Percentiles rank a stretch among this genome's conserved stretches.
Conservation (phyloP, 2,329 filamentous ascomycete genomes). For the Calcarisporium arbuscula region DNA sequence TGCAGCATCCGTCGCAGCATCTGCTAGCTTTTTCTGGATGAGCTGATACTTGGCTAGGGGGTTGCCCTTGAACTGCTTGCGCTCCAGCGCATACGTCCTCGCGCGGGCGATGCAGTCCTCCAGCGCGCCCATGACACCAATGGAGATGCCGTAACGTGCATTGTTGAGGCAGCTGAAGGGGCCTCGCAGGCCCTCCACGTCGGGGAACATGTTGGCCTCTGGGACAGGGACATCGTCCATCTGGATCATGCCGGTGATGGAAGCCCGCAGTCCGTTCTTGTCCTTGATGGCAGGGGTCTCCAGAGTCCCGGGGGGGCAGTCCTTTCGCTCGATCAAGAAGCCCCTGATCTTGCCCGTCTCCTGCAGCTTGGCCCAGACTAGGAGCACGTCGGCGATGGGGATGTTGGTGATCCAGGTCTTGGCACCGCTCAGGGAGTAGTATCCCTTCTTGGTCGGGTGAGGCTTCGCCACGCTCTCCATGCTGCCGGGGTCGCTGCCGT, state of each 20-base stretch:
- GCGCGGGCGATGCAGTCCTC: slow-evolving; percentile 84
- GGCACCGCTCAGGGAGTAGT: slow-evolving; percentile 69
- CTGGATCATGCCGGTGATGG: slow-evolving; percentile 96
- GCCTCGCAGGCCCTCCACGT: slow-evolving; percentile 77
- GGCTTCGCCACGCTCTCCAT: slow-evolving; percentile 86
- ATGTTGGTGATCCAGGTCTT: slow-evolving; percentile 98
- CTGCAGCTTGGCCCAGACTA: slow-evolving; percentile 91
- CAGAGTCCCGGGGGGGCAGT: slow-evolving; percentile 80
- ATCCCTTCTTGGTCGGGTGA: slow-evolving; percentile 78
- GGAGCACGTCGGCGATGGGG: slow-evolving; percentile 75
- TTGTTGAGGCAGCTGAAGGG: slow-evolving; percentile 94
- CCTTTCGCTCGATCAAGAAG: slow-evolving; percentile 79
- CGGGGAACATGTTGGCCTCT: slow-evolving; percentile 87
- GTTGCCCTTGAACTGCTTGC: slow-evolving; percentile 94
- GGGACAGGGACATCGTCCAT: slow-evolving; percentile 86
- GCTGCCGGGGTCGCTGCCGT: slow-evolving; percentile 83
- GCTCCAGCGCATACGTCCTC: slow-evolving; percentile 80
- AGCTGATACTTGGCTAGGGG: slow-evolving; percentile 94
- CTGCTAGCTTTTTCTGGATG: slow-evolving; percentile 94
- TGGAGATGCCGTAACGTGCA: slow-evolving; percentile 86
- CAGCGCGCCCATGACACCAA: slow-evolving; percentile 87
- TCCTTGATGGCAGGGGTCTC: slow-evolving; percentile 90
- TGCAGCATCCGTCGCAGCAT: slow-evolving; percentile 83
- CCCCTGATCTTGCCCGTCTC: slow-evolving; percentile 91
- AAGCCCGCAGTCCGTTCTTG: slow-evolving; percentile 90